Evolutionary conservation across 495 filamentous ascomycete genomes (phyloP), one percentile per base, ranked within the genome.

Genomic region (Tuber magnatum): DNA sequence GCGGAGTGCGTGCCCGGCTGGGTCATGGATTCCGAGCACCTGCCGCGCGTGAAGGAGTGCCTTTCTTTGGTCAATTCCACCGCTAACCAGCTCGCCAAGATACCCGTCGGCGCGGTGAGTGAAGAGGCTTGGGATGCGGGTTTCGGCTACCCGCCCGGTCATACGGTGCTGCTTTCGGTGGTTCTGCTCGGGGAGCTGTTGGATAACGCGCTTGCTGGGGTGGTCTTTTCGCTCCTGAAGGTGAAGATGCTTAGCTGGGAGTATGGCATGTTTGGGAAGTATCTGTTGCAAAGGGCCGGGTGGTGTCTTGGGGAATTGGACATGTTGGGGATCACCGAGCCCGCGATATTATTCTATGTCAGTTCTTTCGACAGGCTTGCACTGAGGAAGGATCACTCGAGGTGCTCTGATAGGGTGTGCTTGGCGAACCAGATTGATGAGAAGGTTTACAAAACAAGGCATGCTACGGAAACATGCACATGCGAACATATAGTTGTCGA

Each of bases 401-500:
- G 4, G 41, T 73, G 71, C 28, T 73, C 71, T 28, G 71, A 73
- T 12, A 51, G 12, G 9, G 22, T 51, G 43, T 73, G 71, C 20
- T n/a, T 48, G 16, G 71, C 71, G 24, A 73, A 73, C 51, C 71
- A 73, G 43, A 73, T 73, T 14, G 71, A 73, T 8, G 71, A 73
- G 43, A 51, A 18, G 22, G 43, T 51, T 42, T 73, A 73, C 71
- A 14, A 28, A 16, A 73, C 71, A 24, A 73, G 38, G 51, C 71
- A 73, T 35, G 71, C 22, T 18, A 38, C 28, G 35, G 71, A 73
- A 68, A 16, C 24, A n/a, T 73, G 71, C 71, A 51, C 12, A n/a
- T 73, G 71, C 32, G 39, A 69, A 6, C 71, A 73, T 38, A 48
- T 73, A 28, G 35, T 73, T 24, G 71, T 73, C 20, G 71, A 73